phyloP scores from a whole-genome alignment of 1,139 yeast genomes.

The Scheffersomyces stambukii region DNA sequence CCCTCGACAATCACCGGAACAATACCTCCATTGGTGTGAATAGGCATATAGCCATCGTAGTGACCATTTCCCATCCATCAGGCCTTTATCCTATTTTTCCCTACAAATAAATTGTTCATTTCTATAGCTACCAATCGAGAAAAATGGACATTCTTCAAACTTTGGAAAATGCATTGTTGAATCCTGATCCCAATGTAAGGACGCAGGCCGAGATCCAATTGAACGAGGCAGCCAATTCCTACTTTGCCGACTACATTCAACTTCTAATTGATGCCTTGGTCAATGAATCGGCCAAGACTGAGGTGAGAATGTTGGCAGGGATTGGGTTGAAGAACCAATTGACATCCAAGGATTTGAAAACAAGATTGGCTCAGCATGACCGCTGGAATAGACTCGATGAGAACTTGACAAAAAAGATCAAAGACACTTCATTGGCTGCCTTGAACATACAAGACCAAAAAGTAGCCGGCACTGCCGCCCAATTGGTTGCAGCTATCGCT shows the following conservation, averaged over 20 bases:
- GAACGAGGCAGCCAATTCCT: slow-evolving; percentile 64
- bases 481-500: slow-evolving; percentile 93
- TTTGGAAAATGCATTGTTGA: slow-evolving; percentile 74
- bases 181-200: slow-evolving; percentile 64
- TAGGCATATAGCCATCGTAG: too few relatives aligned
- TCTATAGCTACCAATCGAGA: not conserved
- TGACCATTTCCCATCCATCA: too few relatives aligned
- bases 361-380: slow-evolving; percentile 49
- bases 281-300: slow-evolving; percentile 61
- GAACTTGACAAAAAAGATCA: slow-evolving; percentile 58
- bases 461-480: slow-evolving; percentile 89
- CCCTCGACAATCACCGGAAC: too few relatives aligned
- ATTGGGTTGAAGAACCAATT: slow-evolving; percentile 83
- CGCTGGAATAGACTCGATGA: slow-evolving; percentile 61
- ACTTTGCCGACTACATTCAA: slow-evolving; percentile 69
- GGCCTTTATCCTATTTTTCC: too few relatives aligned
- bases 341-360: slow-evolving; percentile 64
- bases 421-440: slow-evolving; percentile 60
- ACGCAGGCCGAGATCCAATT: slow-evolving; percentile 79
- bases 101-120: not conserved
- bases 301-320: slow-evolving; percentile 91
- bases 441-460: slow-evolving; percentile 66
- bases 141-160: slow-evolving; percentile 66
- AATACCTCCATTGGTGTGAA: too few relatives aligned
- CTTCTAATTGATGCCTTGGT: slow-evolving; percentile 71